A percentile compares a stretch with the other conserved stretches of the same genome.
These are phyloP conservation scores for Ophiostoma piceae DNA, from an alignment of 2,329 filamentous ascomycete species.

Conservation along the genomic window DNA sequence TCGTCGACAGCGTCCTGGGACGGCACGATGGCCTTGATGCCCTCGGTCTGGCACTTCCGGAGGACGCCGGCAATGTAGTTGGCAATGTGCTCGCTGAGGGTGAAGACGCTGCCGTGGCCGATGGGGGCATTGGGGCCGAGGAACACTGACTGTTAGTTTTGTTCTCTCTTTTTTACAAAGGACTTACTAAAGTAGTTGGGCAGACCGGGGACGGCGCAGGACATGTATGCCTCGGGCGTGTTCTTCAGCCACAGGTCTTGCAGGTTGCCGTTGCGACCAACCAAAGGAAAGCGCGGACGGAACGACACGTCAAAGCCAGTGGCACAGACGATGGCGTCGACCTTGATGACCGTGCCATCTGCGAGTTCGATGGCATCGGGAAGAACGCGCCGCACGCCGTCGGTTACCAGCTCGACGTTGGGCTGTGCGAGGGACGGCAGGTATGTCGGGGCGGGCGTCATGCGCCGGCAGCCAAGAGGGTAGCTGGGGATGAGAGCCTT, in stretches of 20 bases:
- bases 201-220: conserved; percentile 46
- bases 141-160: conserved; percentile 32
- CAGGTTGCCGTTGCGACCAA: conserved; percentile 36
- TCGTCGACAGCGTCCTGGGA: conserved; percentile 45
- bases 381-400: conserved; percentile 43
- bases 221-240: conserved; percentile 48
- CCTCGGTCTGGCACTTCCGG: conserved; percentile 46
- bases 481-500: conserved; percentile 47
- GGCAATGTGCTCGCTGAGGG: conserved; percentile 48
- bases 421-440: conserved; percentile 42
- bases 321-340: conserved; percentile 44
- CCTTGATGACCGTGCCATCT: conserved; percentile 44
- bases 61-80: conserved; percentile 47
- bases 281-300: conserved; percentile 18
- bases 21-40: conserved; percentile 44
- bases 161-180: too few species aligned
- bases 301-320: conserved; percentile 18
- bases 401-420: conserved; percentile 46
- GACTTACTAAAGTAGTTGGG: conserved; percentile 49
- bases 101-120: conserved; percentile 47
- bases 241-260: conserved; percentile 43
- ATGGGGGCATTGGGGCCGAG: conserved; percentile 50
- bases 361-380: conserved; percentile 45
- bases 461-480: conserved; percentile 44
- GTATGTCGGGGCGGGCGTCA: conserved; percentile 49